Percentiles rank a stretch among this genome's conserved stretches.
phyloP scores from a whole-genome alignment of 305 asterid species.

The Andrographis paniculata region DNA sequence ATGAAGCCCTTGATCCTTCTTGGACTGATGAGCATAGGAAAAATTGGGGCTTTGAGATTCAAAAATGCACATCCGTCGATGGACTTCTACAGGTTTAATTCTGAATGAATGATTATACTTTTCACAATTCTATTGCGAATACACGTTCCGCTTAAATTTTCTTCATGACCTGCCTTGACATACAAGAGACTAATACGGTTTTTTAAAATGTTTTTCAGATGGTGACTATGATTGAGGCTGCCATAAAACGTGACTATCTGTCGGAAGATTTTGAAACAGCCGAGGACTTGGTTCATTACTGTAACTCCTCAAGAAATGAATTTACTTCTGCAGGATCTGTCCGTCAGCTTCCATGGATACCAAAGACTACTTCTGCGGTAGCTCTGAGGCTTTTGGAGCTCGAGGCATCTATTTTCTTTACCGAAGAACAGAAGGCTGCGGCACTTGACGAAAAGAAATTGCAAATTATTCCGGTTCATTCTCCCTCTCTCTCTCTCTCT shows the following conservation, averaged over 20 bases:
- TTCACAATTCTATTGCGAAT: constrained; percentile 7
- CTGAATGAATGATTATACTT: constrained; percentile 3
- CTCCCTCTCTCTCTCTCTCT: constrained; percentile 15
- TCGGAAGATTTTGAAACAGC: constrained; percentile 79
- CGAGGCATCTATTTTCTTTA: constrained; percentile 59
- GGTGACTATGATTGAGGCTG: constrained; percentile 67
- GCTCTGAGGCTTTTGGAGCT: constrained; percentile 87
- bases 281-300: constrained; percentile 55
- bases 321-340: constrained; percentile 29
- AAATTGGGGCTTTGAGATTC: constrained; percentile 71
- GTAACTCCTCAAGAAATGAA: constrained; percentile 37
- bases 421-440: constrained; percentile 47
- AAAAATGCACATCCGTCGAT: constrained; percentile 46
- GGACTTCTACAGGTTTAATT: constrained; percentile 76
- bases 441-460: constrained; percentile 34
- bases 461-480: constrained; percentile 66
- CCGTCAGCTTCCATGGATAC: constrained; percentile 88
- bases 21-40: constrained; percentile 75
- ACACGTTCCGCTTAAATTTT: constrained; percentile 1
- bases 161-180: constrained; percentile 4
- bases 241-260: constrained; percentile 59
- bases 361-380: constrained; percentile 76
- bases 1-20: constrained; percentile 65
- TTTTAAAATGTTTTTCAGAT: constrained; percentile 32
- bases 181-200: constrained; percentile 1